phyloP scores from a whole-genome alignment of 345 rosid genomes.

The Euphorbia tirucalli region DNA sequence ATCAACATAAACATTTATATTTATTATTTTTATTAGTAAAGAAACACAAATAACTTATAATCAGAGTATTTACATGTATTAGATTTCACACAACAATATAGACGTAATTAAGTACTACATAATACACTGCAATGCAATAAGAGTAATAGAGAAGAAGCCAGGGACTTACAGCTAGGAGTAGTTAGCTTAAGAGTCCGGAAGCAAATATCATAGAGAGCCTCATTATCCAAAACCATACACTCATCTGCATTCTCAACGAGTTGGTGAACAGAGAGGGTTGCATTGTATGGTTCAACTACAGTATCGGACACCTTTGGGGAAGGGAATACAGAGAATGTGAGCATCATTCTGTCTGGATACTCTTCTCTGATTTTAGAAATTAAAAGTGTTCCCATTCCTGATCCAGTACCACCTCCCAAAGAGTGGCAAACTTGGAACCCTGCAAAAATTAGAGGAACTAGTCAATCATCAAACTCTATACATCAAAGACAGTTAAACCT shows the following conservation, averaged over 20 bases:
- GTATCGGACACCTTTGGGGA: conserved; percentile 83
- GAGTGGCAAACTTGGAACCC: conserved; percentile 86
- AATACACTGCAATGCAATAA: neutral
- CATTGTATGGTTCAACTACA: conserved; percentile 79
- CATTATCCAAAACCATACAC: conserved; percentile 83
- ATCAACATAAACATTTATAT: too few species aligned
- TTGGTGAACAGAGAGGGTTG: conserved; percentile 76
- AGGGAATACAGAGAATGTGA: conserved; percentile 77
- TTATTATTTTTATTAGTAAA: too few species aligned
- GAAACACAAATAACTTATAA: neutral
- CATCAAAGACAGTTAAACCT: neutral
- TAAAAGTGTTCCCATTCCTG: conserved; percentile 78
- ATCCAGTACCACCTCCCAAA: conserved; percentile 77
- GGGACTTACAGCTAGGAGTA: conserved; percentile 71
- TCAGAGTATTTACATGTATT: neutral
- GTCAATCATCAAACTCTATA: neutral
- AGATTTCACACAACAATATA: too few species aligned
- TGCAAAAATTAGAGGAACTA: conserved; percentile 13
- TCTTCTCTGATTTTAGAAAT: conserved; percentile 74
- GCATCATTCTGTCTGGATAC: conserved; percentile 86
- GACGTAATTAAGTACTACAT: neutral
- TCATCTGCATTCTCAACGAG: conserved; percentile 80
- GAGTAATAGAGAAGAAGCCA: neutral
- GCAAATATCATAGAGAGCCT: conserved; percentile 79
- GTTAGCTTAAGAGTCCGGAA: conserved; percentile 81